phyloP scores from a whole-genome alignment of 768 basidiomycete genomes.

The Phlegmacium glaucopus region DNA sequence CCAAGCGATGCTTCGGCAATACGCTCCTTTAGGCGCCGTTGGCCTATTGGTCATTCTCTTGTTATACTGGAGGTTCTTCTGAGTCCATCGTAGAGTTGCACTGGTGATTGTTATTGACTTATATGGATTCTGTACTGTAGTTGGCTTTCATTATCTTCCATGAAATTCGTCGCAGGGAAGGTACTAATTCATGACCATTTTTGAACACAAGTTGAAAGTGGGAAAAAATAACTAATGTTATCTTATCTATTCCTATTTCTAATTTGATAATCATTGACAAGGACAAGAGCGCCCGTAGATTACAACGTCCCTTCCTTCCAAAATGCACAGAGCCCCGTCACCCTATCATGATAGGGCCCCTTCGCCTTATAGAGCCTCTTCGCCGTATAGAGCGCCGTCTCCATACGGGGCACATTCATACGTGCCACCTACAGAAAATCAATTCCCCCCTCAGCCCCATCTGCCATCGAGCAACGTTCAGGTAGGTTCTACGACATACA shows the following conservation, averaged over 20 bases:
- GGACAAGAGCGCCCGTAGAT: not conserved
- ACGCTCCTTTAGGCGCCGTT: slow-evolving; percentile 87
- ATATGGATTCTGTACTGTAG: slow-evolving; percentile 17
- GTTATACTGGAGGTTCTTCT: slow-evolving; percentile 74
- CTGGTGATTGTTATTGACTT: slow-evolving; percentile 5
- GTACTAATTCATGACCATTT: not conserved
- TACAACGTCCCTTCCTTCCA: slow-evolving; percentile 1
- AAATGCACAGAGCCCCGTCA: slow-evolving; percentile 31
- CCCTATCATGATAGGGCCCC: slow-evolving; percentile 31
- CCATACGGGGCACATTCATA: slow-evolving; percentile 15
- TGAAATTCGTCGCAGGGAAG: not conserved
- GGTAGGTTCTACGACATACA: slow-evolving; percentile 66
- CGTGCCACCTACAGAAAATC: slow-evolving; percentile 9
- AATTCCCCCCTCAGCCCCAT: slow-evolving; percentile 21
- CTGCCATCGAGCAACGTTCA: slow-evolving; percentile 32
- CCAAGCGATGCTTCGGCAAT: slow-evolving; percentile 91
- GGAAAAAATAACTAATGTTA: not conserved
- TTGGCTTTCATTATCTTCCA: slow-evolving; percentile 11
- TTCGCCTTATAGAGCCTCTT: slow-evolving; percentile 31
- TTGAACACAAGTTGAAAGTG: not conserved
- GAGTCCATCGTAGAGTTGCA: slow-evolving; percentile 10
- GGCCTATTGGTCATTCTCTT: slow-evolving; percentile 74
- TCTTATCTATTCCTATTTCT: not conserved
- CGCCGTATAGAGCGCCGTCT: slow-evolving; percentile 24
- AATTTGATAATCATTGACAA: not conserved